Evolutionary conservation across 73 alveolate species (phyloP), one percentile per base, ranked within the genome.

Genomic region (Paramecium sexaurelia): DNA sequence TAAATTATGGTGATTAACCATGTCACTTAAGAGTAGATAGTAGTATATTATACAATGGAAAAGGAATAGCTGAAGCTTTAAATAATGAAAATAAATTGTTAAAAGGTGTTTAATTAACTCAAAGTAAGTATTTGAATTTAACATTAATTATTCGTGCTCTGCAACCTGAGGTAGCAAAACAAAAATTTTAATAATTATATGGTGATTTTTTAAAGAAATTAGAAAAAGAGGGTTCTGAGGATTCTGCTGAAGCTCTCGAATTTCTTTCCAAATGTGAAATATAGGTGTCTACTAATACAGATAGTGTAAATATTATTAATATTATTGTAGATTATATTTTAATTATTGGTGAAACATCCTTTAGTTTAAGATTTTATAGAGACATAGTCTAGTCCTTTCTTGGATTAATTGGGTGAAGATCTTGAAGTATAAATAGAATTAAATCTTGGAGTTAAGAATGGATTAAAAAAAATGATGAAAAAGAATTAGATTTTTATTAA

Each of bases 401-500:
- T 36, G 11, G 36, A 17, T 35, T 17, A 39, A 73, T 73, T 73
- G 13, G 87, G 87, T 4, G 87, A 73, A 32, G 57, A 73, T 33
- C 17, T 73, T 24, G 87, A 73, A 0, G 7, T 11, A n/a, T 22
- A 73, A n/a, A 1, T 73, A 0, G 55, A 36, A 9, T 33, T 39
- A 0, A 73, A 19, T 39, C 20, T 36, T 9, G 66, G 57, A 11
- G 36, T 36, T 29, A 73, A 73, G 35, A 73, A 39, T 39, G 57
- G 87, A 27, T 36, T 73, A n/a, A 73, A 33, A 32, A 73, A 73
- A 20, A 73, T 73, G 87, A 73, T 73, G 87, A 73, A 39, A 73
- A 73, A 73, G 56, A 39, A 73, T 73, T 36, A 73, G 7, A 36
- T 36, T 36, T 73, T 73, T 39, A 73, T 73, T 20, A 73, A 73